Percentiles rank a stretch among this genome's conserved stretches.
phyloP scores from a whole-genome alignment of 306 rosid genomes.

The Dalbergia cultrata region DNA sequence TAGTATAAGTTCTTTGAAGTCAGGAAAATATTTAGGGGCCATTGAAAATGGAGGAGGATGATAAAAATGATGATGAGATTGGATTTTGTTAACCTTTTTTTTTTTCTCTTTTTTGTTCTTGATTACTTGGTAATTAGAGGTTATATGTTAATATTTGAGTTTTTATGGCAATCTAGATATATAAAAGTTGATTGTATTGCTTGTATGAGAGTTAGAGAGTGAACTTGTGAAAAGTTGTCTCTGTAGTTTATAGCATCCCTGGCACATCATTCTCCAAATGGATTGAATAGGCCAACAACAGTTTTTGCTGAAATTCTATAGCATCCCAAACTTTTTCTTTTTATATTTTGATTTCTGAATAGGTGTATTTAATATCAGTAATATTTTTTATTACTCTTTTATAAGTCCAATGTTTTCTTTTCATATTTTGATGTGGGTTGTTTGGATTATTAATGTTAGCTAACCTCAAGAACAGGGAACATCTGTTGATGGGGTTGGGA shows the following conservation, averaged over 20 bases:
- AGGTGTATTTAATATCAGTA: too few relatives aligned
- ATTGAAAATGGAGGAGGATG: background rate
- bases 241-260: background rate
- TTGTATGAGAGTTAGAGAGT: background rate
- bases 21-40: background rate
- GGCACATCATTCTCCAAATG: background rate
- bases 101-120: too few relatives aligned
- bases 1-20: background rate
- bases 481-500: background rate
- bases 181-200: background rate
- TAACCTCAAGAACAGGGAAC: background rate
- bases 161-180: background rate
- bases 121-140: background rate
- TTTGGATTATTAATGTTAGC: background rate
- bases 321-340: background rate
- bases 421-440: background rate
- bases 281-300: background rate
- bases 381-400: too few relatives aligned
- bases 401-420: too few relatives aligned
- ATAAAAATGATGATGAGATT: background rate
- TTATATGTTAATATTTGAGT: background rate
- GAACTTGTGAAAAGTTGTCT: background rate
- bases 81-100: background rate
- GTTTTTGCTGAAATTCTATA: background rate
- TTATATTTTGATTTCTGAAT: background rate